phyloP scores from a whole-genome alignment of 1,139 yeast species.

The Zygoascus hellenicus region DNA sequence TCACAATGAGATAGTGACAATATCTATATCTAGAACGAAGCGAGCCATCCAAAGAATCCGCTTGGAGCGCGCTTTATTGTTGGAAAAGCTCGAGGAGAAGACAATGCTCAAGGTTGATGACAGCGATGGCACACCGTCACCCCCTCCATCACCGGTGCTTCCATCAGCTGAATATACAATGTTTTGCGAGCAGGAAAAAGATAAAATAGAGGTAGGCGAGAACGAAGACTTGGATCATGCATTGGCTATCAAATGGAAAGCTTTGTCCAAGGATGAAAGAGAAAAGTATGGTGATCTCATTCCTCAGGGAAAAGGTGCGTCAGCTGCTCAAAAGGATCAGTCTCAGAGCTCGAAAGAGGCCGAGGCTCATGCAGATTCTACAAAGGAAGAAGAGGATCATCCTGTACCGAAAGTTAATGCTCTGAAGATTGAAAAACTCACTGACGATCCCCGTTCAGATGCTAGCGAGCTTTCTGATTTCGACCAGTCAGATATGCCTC shows the following conservation, averaged over 20 bases:
- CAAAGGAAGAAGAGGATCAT: background rate
- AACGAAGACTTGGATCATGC: constrained; percentile 5
- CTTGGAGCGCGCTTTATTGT: constrained; percentile 70
- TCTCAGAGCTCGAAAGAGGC: background rate
- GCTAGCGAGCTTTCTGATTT: constrained; percentile 7
- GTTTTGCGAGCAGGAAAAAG: constrained; percentile 12
- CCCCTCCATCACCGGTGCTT: constrained; percentile 28
- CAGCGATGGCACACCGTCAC: constrained; percentile 30
- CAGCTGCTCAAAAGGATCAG: background rate
- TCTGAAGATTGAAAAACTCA: constrained; percentile 4
- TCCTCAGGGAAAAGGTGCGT: background rate
- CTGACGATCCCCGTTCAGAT: constrained; percentile 4
- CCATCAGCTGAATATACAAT: constrained; percentile 13
- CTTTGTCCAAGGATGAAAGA: constrained; percentile 4
- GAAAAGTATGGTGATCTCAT: background rate
- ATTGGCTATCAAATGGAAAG: constrained; percentile 6
- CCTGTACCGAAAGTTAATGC: background rate
- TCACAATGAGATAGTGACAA: constrained; percentile 69
- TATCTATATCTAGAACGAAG: constrained; percentile 75
- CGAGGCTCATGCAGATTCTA: background rate
- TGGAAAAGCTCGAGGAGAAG: constrained; percentile 67
- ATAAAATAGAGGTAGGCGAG: constrained; percentile 14
- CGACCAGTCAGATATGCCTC: constrained; percentile 8
- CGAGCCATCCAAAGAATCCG: constrained; percentile 72
- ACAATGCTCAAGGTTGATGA: constrained; percentile 27